Evolutionary conservation across 1,139 yeast genomes (phyloP), one percentile per base, ranked within the genome.

Genomic region (Geotrichum aggregatum): DNA sequence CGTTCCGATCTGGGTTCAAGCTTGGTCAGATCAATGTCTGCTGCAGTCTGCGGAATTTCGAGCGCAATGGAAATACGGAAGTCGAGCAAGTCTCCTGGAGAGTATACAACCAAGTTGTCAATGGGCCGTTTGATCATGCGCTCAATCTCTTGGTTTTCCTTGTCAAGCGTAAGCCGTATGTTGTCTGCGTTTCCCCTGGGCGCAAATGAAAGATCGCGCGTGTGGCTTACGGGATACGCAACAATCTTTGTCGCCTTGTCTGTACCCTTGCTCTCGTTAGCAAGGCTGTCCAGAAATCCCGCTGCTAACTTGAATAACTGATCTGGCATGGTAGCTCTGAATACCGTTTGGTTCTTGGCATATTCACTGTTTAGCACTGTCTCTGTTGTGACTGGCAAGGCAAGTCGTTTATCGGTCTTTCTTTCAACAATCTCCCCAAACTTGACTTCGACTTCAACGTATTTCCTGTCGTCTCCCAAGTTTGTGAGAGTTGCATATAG

Each of bases 61-160:
- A 85, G 69, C 36, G 89, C 81, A 57, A 89, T 71, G 10, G 95
- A 82, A 39, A 89, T 72, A 61, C 95, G 76, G 58, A 84, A 74
- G 66, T 89, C 97, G 64, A 83, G 83, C 69, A 83, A 75, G 26
- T 87, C 80, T 56, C 87, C 84, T 1, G 96, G 96, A 52, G 85
- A 79, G 63, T 79, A 82, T 33, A 89, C 74, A 63, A 80, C 78
- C 55, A 89, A 69, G 64, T 86, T 89, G 2, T 87, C 79, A 8
- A 88, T 71, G 52, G 92, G 76, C 58, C 79, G 79, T 65, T 89
- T 89, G 57, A 82, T 81, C 50, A 89, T 84, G 40, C 84, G 85
- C 33, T 80, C 80, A 13, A 78, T 75, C 47, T 80, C 52, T n/a
- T 61, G 58, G 31, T 62, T 64, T 8, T 56, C 54, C 43, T 66